phyloP scores from a whole-genome alignment of 208 protist species.

The Balamuthia mandrillaris region DNA sequence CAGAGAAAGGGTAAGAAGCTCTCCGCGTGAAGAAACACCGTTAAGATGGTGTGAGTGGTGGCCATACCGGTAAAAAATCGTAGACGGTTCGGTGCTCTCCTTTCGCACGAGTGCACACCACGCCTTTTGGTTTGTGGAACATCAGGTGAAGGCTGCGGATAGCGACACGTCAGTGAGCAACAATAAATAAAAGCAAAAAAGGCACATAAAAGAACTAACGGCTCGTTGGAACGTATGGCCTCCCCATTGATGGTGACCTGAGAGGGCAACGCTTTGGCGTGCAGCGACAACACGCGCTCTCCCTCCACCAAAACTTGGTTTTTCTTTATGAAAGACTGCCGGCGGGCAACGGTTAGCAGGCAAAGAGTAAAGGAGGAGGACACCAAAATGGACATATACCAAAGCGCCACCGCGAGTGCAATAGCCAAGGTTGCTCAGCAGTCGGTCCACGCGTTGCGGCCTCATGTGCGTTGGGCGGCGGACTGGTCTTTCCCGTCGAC shows the following conservation, averaged over 20 bases:
- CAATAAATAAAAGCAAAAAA: background rate
- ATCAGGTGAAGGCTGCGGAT: background rate
- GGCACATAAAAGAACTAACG: background rate
- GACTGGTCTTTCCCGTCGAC: too few relatives aligned
- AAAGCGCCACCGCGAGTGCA: background rate
- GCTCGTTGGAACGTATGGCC: background rate
- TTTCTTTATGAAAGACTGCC: background rate
- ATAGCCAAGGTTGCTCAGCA: conserved; percentile 18
- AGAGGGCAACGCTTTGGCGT: background rate
- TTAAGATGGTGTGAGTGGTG: too few relatives aligned
- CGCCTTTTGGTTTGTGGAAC: background rate
- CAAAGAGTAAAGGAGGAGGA: too few relatives aligned
- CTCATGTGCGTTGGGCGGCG: too few relatives aligned
- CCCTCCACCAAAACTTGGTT: background rate
- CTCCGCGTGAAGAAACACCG: too few relatives aligned
- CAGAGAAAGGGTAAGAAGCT: background rate
- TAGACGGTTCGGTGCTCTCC: conserved; percentile 13
- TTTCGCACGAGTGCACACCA: conserved; percentile 3
- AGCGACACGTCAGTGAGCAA: background rate
- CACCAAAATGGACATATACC: background rate
- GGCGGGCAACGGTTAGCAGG: too few relatives aligned
- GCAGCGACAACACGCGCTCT: background rate
- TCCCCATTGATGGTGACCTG: background rate
- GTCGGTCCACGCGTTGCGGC: background rate
- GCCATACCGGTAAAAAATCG: background rate